Evolutionary conservation across 176 grass and related monocot species (phyloP), one percentile per base, ranked within the genome.

Genomic region (Aechmea fasciata): DNA sequence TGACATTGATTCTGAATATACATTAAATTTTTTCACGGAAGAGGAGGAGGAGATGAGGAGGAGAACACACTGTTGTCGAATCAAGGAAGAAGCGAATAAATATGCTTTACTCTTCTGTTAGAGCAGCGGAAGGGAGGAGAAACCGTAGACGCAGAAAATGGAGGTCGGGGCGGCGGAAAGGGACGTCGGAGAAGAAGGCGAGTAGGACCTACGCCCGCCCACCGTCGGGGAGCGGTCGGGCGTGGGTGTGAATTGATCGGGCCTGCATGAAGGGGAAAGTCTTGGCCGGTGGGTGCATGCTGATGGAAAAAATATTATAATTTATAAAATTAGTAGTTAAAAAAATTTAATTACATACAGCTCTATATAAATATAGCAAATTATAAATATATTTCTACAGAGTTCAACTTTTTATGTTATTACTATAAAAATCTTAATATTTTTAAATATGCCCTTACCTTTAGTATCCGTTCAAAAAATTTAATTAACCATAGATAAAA

Each of bases 41-140:
- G n/a, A n/a, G n/a, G n/a, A n/a, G n/a, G n/a, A n/a, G 25, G 28
- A 66, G 64, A 61, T 15, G 62, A 64, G 62, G 62, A 64, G 22
- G 62, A 12, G 20, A 11, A 33, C 20, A 11, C 24, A 41, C 5
- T 13, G 23, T 3, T n/a, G 15, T 29, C 25, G 26, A 29, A 66
- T 66, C 28, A 10, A 25, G 19, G 64, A 29, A 41, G 9, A 41
- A 67, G 26, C 1, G 10, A 7, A 47, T 48, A 47, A 18, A 26
- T 26, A 26, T 26, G 12, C 13, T 3, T n/a, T 67, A 47, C 6
- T n/a, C 65, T 47, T 22, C 53, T 11, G 24, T 47, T 23, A 14
- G 13, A 29, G 2, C 1, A 29, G 22, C 13, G 15, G 33, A 10
- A 59, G 55, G 55, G 33, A 41, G 4, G 33, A 41, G 33, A 41